phyloP scores from a whole-genome alignment of 148 eudicot genomes.

The Vaccinium darrowii region DNA sequence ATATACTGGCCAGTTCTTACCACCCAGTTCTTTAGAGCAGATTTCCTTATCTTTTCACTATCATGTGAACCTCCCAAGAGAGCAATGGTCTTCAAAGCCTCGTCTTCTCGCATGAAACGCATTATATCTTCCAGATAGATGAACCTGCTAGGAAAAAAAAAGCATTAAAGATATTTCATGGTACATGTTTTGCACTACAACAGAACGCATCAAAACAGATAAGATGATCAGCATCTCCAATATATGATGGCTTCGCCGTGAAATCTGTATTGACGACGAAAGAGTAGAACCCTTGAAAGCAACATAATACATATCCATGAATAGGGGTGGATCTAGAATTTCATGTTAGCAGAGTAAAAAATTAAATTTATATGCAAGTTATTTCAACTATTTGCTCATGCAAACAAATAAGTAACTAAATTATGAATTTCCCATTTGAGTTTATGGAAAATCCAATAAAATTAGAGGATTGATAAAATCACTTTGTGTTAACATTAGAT shows the following conservation, averaged over 20 bases:
- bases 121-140: conserved; percentile 55
- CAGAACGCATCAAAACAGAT: not conserved
- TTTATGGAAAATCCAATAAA: no score
- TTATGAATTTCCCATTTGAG: no score
- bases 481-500: no score
- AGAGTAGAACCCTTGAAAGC: not conserved
- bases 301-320: not conserved
- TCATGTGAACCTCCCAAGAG: conserved; percentile 62
- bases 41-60: conserved; percentile 55
- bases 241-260: not conserved
- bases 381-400: no score
- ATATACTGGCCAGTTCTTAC: conserved; percentile 31
- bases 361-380: no score
- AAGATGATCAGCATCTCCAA: conserved; percentile 1
- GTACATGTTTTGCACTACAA: not conserved
- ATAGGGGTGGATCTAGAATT: not conserved
- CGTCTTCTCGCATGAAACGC: conserved; percentile 73
- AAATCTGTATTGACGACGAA: not conserved
- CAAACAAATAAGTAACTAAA: no score
- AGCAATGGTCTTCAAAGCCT: conserved; percentile 55
- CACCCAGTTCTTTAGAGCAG: conserved; percentile 79
- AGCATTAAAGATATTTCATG: not conserved
- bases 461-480: no score
- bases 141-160: conserved; percentile 34
- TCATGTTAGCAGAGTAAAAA: no score